Evolutionary conservation across 2,329 filamentous ascomycete genomes (phyloP).

Genomic region (Calonectria ilicicola): DNA sequence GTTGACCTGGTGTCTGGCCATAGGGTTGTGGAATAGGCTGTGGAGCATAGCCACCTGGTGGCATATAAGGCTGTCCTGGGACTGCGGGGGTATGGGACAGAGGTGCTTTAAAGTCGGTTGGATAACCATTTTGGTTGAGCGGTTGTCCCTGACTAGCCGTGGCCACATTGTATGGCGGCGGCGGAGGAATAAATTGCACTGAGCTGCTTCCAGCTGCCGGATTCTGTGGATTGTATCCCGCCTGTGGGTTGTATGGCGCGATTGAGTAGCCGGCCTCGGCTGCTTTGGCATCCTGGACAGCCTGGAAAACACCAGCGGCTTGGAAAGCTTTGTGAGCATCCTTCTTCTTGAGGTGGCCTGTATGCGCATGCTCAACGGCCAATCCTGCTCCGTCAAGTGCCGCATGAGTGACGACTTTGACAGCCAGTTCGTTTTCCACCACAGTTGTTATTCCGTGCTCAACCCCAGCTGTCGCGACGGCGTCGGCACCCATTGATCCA

Average conservation of each 20-base stretch:
- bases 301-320: slow-evolving; percentile 48
- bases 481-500: slow-evolving; percentile 49
- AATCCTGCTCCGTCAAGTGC: slow-evolving; percentile 52
- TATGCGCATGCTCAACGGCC: slow-evolving; percentile 51
- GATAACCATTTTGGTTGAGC: background rate
- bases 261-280: slow-evolving; percentile 39
- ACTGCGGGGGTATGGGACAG: background rate
- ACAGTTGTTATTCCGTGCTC: slow-evolving; percentile 48
- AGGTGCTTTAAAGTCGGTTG: slow-evolving; percentile 19
- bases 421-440: slow-evolving; percentile 48
- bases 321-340: slow-evolving; percentile 47
- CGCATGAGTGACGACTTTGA: slow-evolving; percentile 49
- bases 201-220: background rate
- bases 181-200: slow-evolving; percentile 17
- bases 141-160: background rate
- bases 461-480: slow-evolving; percentile 48
- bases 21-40: slow-evolving; percentile 8
- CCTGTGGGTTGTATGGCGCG: slow-evolving; percentile 29
- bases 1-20: background rate
- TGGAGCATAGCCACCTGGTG: background rate
- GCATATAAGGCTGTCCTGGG: background rate
- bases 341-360: slow-evolving; percentile 49
- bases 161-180: slow-evolving; percentile 28
- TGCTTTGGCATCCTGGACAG: slow-evolving; percentile 44
- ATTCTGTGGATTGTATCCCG: slow-evolving; percentile 20